phyloP scores from a whole-genome alignment of 495 filamentous ascomycete genomes.

The Aspergillus campestris region DNA sequence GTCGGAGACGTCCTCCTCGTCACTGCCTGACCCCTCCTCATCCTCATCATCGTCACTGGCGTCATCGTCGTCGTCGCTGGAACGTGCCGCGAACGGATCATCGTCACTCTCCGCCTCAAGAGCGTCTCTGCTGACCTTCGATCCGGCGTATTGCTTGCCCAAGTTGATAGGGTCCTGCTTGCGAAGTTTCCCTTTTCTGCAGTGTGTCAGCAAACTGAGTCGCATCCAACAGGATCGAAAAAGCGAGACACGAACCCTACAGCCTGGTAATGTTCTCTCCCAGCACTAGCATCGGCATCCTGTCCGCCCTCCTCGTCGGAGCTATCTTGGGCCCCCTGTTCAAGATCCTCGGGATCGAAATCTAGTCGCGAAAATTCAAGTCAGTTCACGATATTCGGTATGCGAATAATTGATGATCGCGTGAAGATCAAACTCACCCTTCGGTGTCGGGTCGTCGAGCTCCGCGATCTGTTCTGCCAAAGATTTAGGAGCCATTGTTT shows the following conservation, averaged over 20 bases:
- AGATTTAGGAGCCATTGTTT: slow-evolving; percentile 25
- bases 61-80: slow-evolving; percentile 26
- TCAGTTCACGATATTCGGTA: not conserved
- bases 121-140: slow-evolving; percentile 65
- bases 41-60: slow-evolving; percentile 51
- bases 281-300: slow-evolving; percentile 38
- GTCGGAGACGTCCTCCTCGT: slow-evolving; percentile 37
- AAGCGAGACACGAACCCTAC: slow-evolving; percentile 53
- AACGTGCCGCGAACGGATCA: slow-evolving; percentile 31
- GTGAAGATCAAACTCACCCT: slow-evolving; percentile 34
- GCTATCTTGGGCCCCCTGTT: slow-evolving; percentile 41
- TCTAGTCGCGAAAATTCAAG: slow-evolving; percentile 42
- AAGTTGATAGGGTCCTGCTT: slow-evolving; percentile 52
- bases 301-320: slow-evolving; percentile 38
- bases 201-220: slow-evolving; percentile 1
- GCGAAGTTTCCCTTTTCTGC: slow-evolving; percentile 76
- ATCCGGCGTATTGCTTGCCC: slow-evolving; percentile 77
- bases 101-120: slow-evolving; percentile 46
- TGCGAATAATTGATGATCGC: not conserved
- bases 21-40: slow-evolving; percentile 33
- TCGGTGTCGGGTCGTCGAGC: slow-evolving; percentile 52
- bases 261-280: slow-evolving; percentile 76
- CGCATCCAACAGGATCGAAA: not conserved
- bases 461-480: slow-evolving; percentile 59
- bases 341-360: slow-evolving; percentile 78